Evolutionary conservation across 192 early-diverging fungal species (phyloP).

Genomic region (Umbelopsis sp.): DNA sequence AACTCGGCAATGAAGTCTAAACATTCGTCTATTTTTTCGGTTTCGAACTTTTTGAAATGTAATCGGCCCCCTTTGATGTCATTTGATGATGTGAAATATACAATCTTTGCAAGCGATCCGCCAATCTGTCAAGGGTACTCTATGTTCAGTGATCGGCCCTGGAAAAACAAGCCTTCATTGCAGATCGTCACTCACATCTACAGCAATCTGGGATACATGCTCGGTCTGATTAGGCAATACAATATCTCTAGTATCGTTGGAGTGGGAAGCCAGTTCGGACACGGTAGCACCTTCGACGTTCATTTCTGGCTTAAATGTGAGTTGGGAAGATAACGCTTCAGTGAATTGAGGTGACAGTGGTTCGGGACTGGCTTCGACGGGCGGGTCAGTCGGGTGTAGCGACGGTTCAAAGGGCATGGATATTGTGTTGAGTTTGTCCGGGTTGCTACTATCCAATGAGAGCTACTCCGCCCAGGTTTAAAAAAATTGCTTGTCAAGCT

Average conservation of each 20-base stretch:
- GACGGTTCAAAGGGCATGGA: conserved; percentile 8
- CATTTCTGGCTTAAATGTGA: conserved; percentile 36
- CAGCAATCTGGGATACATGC: conserved; percentile 85
- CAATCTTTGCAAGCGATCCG: conserved; percentile 74
- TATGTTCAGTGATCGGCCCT: background rate
- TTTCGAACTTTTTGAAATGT: conserved; percentile 95
- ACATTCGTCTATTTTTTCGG: conserved; percentile 89
- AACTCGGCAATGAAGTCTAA: conserved; percentile 79
- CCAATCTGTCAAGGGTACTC: conserved; percentile 53
- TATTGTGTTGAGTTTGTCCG: background rate
- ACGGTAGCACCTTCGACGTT: conserved; percentile 56
- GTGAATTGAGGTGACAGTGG: background rate
- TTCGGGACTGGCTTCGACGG: background rate
- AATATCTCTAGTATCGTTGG: conserved; percentile 76
- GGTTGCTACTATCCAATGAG: conserved; percentile 7
- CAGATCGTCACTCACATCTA: conserved; percentile 69
- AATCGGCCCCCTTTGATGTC: conserved; percentile 76
- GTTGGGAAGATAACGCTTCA: conserved; percentile 2
- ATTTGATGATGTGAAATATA: conserved; percentile 63
- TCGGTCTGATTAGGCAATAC: conserved; percentile 84
- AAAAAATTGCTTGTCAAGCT: background rate
- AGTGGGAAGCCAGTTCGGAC: conserved; percentile 44
- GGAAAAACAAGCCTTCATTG: background rate
- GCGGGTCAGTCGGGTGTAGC: background rate
- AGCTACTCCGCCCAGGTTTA: background rate